Conservation (phyloP, 2,329 filamentous ascomycete species). For the Colletotrichum godetiae region DNA sequence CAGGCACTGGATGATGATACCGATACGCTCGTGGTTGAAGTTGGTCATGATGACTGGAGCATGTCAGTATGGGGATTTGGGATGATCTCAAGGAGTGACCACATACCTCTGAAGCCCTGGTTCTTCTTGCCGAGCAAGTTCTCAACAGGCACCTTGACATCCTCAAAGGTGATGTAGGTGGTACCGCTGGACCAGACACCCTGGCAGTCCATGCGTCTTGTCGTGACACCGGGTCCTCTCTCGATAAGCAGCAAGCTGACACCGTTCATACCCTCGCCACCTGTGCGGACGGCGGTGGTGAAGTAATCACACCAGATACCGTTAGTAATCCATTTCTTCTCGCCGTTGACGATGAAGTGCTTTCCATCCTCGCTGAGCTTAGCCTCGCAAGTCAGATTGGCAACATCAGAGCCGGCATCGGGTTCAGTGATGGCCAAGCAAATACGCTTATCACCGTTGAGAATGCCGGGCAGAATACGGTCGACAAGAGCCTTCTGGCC, state of each 20-base stretch:
- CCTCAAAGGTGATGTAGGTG: constrained; percentile 97
- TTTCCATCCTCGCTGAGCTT: constrained; percentile 96
- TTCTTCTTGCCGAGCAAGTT: constrained; percentile 98
- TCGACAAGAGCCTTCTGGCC: constrained; percentile 87
- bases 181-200: constrained; percentile 96
- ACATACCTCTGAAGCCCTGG: constrained; percentile 87
- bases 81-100: not conserved
- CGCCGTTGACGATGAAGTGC: constrained; percentile 98
- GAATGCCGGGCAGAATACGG: constrained; percentile 87
- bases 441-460: constrained; percentile 95
- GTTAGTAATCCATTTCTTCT: constrained; percentile 99
- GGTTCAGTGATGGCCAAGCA: constrained; percentile 98
- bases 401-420: constrained; percentile 94
- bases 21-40: constrained; percentile 99
- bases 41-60: constrained; percentile 93
- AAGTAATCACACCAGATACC: constrained; percentile 98
- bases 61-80: constrained; percentile 28
- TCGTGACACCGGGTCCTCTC: constrained; percentile 88
- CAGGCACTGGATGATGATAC: constrained; percentile 97
- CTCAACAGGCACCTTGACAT: constrained; percentile 99
- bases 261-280: constrained; percentile 90
- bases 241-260: constrained; percentile 93
- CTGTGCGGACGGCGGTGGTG: constrained; percentile 94
- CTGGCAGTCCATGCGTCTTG: constrained; percentile 97
- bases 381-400: constrained; percentile 94